Base-by-base conservation (phyloP, 2,329 filamentous ascomycete genomes). In the Paecilomyces sp. region DNA sequence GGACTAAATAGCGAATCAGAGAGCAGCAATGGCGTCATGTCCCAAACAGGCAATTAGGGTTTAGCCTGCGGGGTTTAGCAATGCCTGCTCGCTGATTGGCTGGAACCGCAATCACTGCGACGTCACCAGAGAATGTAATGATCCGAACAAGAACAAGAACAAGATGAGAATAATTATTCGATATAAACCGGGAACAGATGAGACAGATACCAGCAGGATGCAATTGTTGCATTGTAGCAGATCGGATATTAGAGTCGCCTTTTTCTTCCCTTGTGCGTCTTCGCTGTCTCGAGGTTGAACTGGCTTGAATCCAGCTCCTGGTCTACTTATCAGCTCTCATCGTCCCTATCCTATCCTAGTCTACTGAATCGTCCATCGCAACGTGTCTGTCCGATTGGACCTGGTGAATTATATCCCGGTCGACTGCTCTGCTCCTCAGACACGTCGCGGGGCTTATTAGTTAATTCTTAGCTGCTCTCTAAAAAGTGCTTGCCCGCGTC, bases 351-450 rank as follows among this genome's bases (percentile, higher is more conserved):
- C 22, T 22, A 22, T 22, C 25, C 25, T 28, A 6, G 25, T 28
- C 25, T 28, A 28, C 25, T 28, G 3, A 41, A 51, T 53, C 36
- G 7, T 50, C 36, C 31, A 56, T 34, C 58, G 5, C n/a, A 47
- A 47, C 41, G 41, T 47, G 41, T 22, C 41, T 11, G 41, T 47
- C 15, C 41, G 3, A 47, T 47, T 47, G 41, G 41, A 47, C 41
- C 41, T 47, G 41, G n/a, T 47, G n/a, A 22, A 22, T 22, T 22
- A 47, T 47, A 47, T 47, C 41, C 41, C 18, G n/a, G 36, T 41
- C 36, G 13, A 41, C 58, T 41, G 47, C 52, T 56, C 57, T 60
- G 56, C 24, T 34, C 56, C 50, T 22, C 22, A 22, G 22, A 22
- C 22, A 22, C 22, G 22, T 22, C 55, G 8, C n/a, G 47, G 47